Percentiles rank a stretch among this genome's conserved stretches.
phyloP scores from a whole-genome alignment of 805 yeast species.

The Saturnispora besseyi region DNA sequence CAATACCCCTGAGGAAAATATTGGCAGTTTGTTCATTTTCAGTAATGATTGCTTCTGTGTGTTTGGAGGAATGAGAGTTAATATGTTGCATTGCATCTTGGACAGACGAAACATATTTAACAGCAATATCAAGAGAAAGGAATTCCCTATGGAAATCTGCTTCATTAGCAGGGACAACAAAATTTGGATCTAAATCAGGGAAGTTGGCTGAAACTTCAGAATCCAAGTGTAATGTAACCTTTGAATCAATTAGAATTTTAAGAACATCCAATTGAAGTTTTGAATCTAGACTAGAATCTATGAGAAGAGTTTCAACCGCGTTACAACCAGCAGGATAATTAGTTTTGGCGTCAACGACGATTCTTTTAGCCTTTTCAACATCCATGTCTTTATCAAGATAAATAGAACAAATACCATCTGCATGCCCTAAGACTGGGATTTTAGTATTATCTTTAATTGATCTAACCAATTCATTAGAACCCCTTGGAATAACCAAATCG shows the following conservation, averaged over 20 bases:
- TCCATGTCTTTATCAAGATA: constrained; percentile 76
- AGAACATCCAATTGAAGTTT: constrained; percentile 16
- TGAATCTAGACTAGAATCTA: constrained; percentile 38
- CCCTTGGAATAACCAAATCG: constrained; percentile 95
- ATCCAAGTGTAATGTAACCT: constrained; percentile 68
- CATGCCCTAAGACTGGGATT: constrained; percentile 97
- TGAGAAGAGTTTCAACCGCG: constrained; percentile 80
- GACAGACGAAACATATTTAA: constrained; percentile 48
- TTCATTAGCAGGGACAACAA: constrained; percentile 36
- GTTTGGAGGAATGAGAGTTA: constrained; percentile 88
- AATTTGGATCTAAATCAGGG: constrained; percentile 1
- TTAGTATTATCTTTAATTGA: constrained; percentile 80
- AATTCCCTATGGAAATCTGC: constrained; percentile 79
- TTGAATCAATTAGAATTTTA: constrained; percentile 42
- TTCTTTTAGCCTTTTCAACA: constrained; percentile 61
- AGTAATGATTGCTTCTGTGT: constrained; percentile 89
- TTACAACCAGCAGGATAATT: constrained; percentile 99
- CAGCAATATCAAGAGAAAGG: constrained; percentile 74
- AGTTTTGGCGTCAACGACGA: constrained; percentile 81
- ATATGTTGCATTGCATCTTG: constrained; percentile 78
- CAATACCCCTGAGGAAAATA: constrained; percentile 71
- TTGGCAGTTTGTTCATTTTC: constrained; percentile 65
- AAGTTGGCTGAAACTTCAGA: constrained; percentile 17
- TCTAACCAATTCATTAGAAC: constrained; percentile 88
- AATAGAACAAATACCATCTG: constrained; percentile 93